Percentiles rank a stretch among this genome's conserved stretches.
These are phyloP conservation scores for Lithohypha guttulata DNA, from an alignment of 2,329 filamentous ascomycete species.

Conservation along the genomic window DNA sequence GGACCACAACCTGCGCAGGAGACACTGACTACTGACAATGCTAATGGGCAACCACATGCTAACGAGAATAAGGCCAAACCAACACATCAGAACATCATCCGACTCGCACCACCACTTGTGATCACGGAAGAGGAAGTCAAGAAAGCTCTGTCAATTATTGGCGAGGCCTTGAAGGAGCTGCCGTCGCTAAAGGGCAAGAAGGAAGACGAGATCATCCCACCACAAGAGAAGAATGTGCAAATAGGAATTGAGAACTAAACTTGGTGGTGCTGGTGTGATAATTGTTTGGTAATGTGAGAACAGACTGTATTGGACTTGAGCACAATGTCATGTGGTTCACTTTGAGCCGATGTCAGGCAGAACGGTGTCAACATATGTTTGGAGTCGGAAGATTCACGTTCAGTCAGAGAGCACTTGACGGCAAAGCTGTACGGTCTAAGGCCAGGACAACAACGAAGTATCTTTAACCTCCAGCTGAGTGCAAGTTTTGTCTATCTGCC, in stretches of 20 bases:
- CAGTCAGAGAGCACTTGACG: no score
- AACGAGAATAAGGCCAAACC: slow-evolving; percentile 67
- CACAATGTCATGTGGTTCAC: no score
- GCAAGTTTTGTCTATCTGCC: no score
- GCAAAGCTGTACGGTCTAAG: no score
- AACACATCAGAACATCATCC: slow-evolving; percentile 96
- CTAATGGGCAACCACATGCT: slow-evolving; percentile 1
- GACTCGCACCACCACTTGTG: slow-evolving; percentile 89
- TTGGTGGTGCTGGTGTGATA: slow-evolving; percentile 8
- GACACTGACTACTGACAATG: slow-evolving; percentile 1
- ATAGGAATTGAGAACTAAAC: slow-evolving; percentile 47
- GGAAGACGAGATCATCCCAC: slow-evolving; percentile 46
- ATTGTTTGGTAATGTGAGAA: no score
- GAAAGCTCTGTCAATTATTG: slow-evolving; percentile 67
- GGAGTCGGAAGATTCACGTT: no score
- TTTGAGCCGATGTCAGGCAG: no score
- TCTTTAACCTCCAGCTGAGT: no score
- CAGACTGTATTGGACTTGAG: slow-evolving; percentile 15
- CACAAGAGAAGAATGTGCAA: slow-evolving; percentile 51
- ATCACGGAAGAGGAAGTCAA: slow-evolving; percentile 82
- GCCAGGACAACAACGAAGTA: no score
- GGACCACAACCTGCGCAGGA: not conserved
- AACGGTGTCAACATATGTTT: no score
- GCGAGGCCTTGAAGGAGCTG: slow-evolving; percentile 69
- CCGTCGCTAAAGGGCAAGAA: slow-evolving; percentile 52